Percentiles rank a stretch among this genome's conserved stretches.
Conservation (phyloP, 352 stramenopile species). For the Peronospora destructor region DNA sequence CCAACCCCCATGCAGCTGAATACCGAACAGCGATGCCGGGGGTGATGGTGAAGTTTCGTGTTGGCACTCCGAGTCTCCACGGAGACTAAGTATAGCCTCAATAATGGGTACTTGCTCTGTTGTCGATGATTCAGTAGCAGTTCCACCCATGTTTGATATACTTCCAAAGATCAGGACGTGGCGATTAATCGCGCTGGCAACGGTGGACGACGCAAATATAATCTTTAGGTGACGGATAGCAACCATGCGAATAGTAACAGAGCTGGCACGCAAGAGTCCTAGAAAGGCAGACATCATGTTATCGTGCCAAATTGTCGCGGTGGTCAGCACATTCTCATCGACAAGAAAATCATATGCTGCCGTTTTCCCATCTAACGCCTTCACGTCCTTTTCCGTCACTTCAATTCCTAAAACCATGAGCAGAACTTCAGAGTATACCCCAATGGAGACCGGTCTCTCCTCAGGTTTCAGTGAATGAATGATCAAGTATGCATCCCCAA, state of each 20-base stretch:
- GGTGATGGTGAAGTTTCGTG: slow-evolving; percentile 20
- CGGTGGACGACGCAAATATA: slow-evolving; percentile 52
- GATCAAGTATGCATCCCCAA: slow-evolving; percentile 74
- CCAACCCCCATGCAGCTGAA: slow-evolving; percentile 42
- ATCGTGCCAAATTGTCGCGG: slow-evolving; percentile 51
- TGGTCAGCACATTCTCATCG: slow-evolving; percentile 43
- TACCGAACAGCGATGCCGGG: slow-evolving; percentile 45
- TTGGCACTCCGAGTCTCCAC: slow-evolving; percentile 34
- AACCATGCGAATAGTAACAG: slow-evolving; percentile 52
- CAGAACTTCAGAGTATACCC: slow-evolving; percentile 74
- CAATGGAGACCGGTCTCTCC: slow-evolving; percentile 59
- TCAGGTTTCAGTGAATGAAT: slow-evolving; percentile 70
- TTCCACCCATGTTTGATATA: slow-evolving; percentile 59
- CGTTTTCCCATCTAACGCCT: slow-evolving; percentile 39
- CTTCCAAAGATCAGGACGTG: slow-evolving; percentile 74
- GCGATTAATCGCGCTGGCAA: slow-evolving; percentile 65
- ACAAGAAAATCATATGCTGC: slow-evolving; percentile 45
- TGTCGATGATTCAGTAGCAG: slow-evolving; percentile 64
- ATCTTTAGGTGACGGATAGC: slow-evolving; percentile 59
- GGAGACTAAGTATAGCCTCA: slow-evolving; percentile 67
- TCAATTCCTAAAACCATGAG: slow-evolving; percentile 67
- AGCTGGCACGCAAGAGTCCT: slow-evolving; percentile 45
- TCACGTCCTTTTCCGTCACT: slow-evolving; percentile 54
- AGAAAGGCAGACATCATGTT: slow-evolving; percentile 69
- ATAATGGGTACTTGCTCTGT: slow-evolving; percentile 75